Percentiles rank a stretch among this genome's conserved stretches.
Evolutionary conservation across 2,329 filamentous ascomycete species (phyloP).

Genomic region (Exophiala sp.): DNA sequence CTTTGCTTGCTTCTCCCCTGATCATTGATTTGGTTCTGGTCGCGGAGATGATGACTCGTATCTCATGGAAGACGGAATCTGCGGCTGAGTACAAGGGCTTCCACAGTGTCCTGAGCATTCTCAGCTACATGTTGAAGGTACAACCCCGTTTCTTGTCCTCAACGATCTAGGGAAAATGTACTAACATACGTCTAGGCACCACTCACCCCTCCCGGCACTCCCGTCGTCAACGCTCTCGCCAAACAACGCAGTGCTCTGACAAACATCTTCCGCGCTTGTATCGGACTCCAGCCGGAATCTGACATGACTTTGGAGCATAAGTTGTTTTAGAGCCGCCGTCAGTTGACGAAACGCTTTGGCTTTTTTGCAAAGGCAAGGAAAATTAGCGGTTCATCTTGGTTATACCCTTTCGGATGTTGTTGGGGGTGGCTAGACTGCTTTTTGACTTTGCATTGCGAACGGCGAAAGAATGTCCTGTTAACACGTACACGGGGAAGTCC

Average conservation of each 20-base stretch:
- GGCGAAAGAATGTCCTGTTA: slow-evolving; percentile 7
- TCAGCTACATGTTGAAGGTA: slow-evolving; percentile 95
- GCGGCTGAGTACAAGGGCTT: slow-evolving; percentile 77
- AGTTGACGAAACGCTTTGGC: slow-evolving; percentile 4
- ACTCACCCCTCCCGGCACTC: slow-evolving; percentile 87
- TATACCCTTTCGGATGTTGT: slow-evolving; percentile 10
- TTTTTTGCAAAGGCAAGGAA: slow-evolving; percentile 1
- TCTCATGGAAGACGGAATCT: slow-evolving; percentile 74
- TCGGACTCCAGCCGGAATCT: slow-evolving; percentile 93
- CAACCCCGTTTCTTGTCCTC: not conserved
- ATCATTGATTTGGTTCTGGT: slow-evolving; percentile 95
- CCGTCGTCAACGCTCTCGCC: slow-evolving; percentile 89
- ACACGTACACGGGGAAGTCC: not conserved
- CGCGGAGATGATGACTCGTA: slow-evolving; percentile 97
- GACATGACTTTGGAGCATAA: slow-evolving; percentile 99
- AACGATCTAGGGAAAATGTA: slow-evolving; percentile 1
- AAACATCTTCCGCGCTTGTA: slow-evolving; percentile 98
- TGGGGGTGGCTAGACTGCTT: slow-evolving; percentile 26
- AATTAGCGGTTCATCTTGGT: not conserved
- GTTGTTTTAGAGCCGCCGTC: slow-evolving; percentile 56
- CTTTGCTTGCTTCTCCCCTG: slow-evolving; percentile 86
- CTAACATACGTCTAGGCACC: slow-evolving; percentile 64
- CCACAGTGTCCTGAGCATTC: slow-evolving; percentile 92
- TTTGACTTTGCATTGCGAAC: slow-evolving; percentile 19
- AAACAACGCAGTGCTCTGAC: slow-evolving; percentile 94